Percentiles rank a stretch among this genome's conserved stretches.
These are phyloP conservation scores for Kuraishia ogatae DNA, from an alignment of 805 yeast genomes.

Conservation along the genomic window DNA sequence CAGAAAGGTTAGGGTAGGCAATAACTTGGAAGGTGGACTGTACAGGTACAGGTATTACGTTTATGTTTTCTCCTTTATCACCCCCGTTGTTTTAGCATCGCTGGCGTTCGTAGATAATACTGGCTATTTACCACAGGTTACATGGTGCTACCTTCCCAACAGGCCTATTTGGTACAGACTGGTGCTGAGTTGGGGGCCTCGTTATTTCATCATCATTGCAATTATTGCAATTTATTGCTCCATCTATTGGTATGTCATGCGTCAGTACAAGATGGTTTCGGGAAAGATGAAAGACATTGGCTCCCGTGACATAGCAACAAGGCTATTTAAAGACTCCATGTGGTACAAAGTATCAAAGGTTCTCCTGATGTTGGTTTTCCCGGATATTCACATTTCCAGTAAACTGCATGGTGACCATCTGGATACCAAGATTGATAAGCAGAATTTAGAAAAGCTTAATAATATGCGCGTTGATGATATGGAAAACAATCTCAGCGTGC, in stretches of 20 bases:
- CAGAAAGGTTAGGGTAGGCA: conserved; percentile 29
- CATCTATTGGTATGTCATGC: conserved; percentile 64
- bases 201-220: conserved; percentile 55
- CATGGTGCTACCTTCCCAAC: conserved; percentile 76
- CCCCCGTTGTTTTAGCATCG: conserved; percentile 64
- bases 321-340: conserved; percentile 16
- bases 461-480: conserved; percentile 5
- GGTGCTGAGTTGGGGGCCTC: conserved; percentile 74
- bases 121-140: conserved; percentile 55
- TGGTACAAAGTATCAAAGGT: conserved; percentile 21
- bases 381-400: conserved; percentile 20
- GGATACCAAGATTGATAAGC: conserved; percentile 16
- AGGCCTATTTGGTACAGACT: conserved; percentile 66
- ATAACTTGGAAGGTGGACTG: conserved; percentile 63
- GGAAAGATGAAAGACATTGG: conserved; percentile 22
- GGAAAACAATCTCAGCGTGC: conserved; percentile 3
- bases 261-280: conserved; percentile 49
- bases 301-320: conserved; percentile 10
- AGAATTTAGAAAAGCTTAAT: conserved; percentile 11
- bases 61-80: conserved; percentile 45
- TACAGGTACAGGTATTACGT: conserved; percentile 48
- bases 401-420: conserved; percentile 19
- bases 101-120: conserved; percentile 52
- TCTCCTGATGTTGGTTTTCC: conserved; percentile 19
- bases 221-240: conserved; percentile 60